phyloP scores from a whole-genome alignment of 495 filamentous ascomycete species.

The Cryomyces minteri region DNA sequence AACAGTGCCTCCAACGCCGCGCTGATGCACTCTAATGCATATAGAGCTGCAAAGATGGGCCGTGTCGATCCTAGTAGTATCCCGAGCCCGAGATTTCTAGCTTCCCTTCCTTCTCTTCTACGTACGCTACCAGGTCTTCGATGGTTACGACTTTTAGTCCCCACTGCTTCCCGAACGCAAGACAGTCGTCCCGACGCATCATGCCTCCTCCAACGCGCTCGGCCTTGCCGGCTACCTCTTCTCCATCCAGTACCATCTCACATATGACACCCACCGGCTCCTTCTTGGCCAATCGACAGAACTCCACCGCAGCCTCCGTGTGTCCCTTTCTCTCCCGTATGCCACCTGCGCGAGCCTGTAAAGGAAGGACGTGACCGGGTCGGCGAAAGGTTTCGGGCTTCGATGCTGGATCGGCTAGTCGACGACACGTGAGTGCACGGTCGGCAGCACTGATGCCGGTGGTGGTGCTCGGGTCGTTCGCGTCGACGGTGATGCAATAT shows the following conservation, averaged over 20 bases:
- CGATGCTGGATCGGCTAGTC: constrained; percentile 49
- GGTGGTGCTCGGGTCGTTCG: constrained; percentile 47
- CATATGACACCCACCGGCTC: constrained; percentile 58
- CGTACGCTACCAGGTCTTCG: constrained; percentile 64
- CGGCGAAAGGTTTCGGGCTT: constrained; percentile 46
- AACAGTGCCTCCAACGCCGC: no score
- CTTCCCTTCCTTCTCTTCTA: constrained; percentile 40
- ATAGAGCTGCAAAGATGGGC: constrained; percentile 27
- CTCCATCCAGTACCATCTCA: constrained; percentile 29
- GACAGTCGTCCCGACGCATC: constrained; percentile 82
- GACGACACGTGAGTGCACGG: constrained; percentile 61
- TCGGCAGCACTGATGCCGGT: constrained; percentile 87
- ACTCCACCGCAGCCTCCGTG: constrained; percentile 60
- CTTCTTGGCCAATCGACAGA: constrained; percentile 22
- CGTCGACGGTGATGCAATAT: constrained; percentile 79
- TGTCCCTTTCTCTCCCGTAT: constrained; percentile 65
- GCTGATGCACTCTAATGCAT: no score
- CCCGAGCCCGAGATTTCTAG: constrained; percentile 8
- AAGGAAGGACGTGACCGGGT: constrained; percentile 81
- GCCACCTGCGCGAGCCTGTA: constrained; percentile 64
- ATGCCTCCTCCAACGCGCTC: constrained; percentile 48
- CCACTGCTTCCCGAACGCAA: constrained; percentile 76
- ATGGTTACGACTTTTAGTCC: constrained; percentile 90
- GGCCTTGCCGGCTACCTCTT: constrained; percentile 29
- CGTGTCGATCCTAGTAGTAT: constrained; percentile 17